Conservation (phyloP, 179 eudicot species). For the Carnegiea gigantea region DNA sequence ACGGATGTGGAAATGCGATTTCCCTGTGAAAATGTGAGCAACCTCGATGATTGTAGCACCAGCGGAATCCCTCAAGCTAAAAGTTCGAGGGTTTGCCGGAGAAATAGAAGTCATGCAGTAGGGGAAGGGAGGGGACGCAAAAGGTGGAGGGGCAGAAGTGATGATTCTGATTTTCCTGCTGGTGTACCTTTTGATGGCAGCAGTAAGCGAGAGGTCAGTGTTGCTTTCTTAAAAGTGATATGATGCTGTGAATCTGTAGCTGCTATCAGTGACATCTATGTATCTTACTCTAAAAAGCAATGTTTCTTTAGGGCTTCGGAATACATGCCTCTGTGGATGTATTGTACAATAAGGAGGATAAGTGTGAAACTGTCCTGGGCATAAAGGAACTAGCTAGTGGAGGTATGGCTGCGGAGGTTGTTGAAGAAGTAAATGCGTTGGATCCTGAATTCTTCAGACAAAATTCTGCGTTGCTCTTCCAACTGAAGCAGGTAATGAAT, state of each 20-base stretch:
- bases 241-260: neutral
- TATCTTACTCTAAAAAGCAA: conserved; percentile 9
- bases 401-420: conserved; percentile 92
- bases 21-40: conserved; percentile 47
- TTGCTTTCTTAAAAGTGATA: neutral
- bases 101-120: conserved; percentile 49
- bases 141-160: conserved; percentile 85
- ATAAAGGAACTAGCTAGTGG: conserved; percentile 72
- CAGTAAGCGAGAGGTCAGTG: conserved; percentile 36
- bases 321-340: conserved; percentile 27
- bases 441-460: conserved; percentile 66
- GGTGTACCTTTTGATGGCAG: conserved; percentile 36
- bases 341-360: conserved; percentile 38
- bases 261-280: neutral
- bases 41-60: conserved; percentile 81
- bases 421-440: conserved; percentile 74
- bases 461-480: conserved; percentile 67
- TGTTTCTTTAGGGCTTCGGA: conserved; percentile 38
- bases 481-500: conserved; percentile 76
- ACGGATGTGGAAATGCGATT: conserved; percentile 60
- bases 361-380: conserved; percentile 60
- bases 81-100: conserved; percentile 39
- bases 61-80: conserved; percentile 49
- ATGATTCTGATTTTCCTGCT: conserved; percentile 33
- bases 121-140: conserved; percentile 74